Evolutionary conservation across 129 eudicot genomes (phyloP), one percentile per base, ranked within the genome.

Genomic region (Ambrosia artemisiifolia): DNA sequence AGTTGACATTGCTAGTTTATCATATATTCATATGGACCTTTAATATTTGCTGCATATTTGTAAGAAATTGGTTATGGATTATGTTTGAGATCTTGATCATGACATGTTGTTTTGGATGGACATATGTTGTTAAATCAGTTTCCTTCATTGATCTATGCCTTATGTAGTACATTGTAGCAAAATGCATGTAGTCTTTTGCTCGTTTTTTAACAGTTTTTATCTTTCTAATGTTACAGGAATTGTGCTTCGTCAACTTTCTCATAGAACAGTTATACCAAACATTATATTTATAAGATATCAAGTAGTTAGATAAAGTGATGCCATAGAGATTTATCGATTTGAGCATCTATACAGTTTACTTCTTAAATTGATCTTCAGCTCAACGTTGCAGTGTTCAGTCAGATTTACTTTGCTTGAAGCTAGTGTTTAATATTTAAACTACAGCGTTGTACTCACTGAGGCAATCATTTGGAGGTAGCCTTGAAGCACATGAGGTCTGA

Each of bases 201-300:
- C 2, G 65, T 42, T 9, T 55, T 55, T 34, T 76, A 57, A 67
- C 28, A 20, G 18, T 46, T 32, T 47, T 77, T 77, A 36, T 60
- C 64, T 69, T 48, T 57, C 35, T 47, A 61, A 47, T 61, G 70
- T 60, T 59, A 67, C 81, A 69, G 81, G 75, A 69, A 51, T 60
- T 36, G 46, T 66, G 70, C 42, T 48, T 43, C 74, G 33, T 76
- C 74, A 46, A 76, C 53, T 56, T 67, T 57, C 51, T 67, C 30
- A 67, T 56, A 34, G 11, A 44, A 46, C 30, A 16, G 68, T 43
- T 11, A 4, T 47, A 18, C 59, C 40, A 30, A 51, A 43, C 49
- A 43, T 59, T 42, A 69, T 53, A 35, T 28, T 59, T 42, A 69
- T 53, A 35, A 70, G 2, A 53, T 35, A 70, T 48, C 47, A 10